Conservation (phyloP, 495 filamentous ascomycete genomes). For the Neurospora cerealis region DNA sequence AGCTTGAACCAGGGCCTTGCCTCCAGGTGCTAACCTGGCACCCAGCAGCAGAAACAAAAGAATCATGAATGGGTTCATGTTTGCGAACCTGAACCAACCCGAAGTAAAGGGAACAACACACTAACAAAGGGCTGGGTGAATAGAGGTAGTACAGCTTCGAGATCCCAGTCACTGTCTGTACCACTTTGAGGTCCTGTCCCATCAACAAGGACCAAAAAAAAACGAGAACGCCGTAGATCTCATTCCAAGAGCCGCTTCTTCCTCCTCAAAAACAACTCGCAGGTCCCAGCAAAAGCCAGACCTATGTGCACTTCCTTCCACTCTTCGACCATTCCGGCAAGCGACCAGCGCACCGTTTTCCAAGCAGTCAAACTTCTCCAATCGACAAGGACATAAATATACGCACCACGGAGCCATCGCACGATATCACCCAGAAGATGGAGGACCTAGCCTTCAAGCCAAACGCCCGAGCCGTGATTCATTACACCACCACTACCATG, state of each 20-base stretch:
- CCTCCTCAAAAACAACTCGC: neutral
- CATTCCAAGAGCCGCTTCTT: neutral
- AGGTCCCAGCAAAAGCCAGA: neutral
- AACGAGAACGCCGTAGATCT: neutral
- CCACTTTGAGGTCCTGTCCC: neutral
- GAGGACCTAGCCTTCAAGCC: neutral
- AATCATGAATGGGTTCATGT: neutral
- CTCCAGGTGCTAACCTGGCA: neutral
- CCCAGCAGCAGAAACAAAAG: neutral
- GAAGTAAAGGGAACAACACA: neutral
- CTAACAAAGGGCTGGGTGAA: neutral
- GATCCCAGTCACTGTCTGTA: neutral
- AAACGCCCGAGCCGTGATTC: neutral
- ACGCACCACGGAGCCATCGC: neutral
- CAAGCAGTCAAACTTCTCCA: neutral
- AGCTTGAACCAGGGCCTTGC: rapidly evolving
- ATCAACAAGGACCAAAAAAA: neutral
- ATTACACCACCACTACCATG: neutral
- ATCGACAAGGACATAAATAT: neutral
- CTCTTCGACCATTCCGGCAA: neutral
- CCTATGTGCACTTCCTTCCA: neutral
- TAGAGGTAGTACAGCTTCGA: neutral
- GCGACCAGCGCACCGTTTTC: neutral
- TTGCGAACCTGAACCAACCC: neutral
- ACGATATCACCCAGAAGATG: neutral